Percentiles rank a stretch among this genome's conserved stretches.
These are phyloP conservation scores for Penicillium psychrofluorescens DNA, from an alignment of 495 filamentous ascomycete species.

Conservation along the genomic window DNA sequence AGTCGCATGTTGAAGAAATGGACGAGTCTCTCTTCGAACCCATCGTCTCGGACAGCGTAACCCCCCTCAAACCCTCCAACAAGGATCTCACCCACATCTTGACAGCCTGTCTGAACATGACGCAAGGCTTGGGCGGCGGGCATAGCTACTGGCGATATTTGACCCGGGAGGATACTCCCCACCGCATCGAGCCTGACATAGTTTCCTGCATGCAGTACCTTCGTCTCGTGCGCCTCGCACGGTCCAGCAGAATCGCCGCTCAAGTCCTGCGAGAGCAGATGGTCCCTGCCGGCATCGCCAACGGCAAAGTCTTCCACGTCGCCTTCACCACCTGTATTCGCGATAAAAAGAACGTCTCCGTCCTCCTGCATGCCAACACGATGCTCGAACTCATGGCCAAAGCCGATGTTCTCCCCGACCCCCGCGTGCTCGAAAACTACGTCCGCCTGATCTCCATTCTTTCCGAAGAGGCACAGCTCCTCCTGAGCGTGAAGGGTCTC, in stretches of 20 bases:
- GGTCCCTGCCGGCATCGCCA: constrained; percentile 25
- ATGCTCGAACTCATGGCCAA: constrained; percentile 51
- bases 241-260: constrained; percentile 48
- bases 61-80: constrained; percentile 44
- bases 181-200: constrained; percentile 58
- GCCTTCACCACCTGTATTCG: constrained; percentile 61
- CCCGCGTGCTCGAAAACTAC: constrained; percentile 25
- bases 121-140: constrained; percentile 28
- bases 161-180: constrained; percentile 33
- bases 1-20: constrained; percentile 3
- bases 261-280: constrained; percentile 45
- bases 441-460: constrained; percentile 16
- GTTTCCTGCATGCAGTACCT: constrained; percentile 61
- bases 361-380: constrained; percentile 47
- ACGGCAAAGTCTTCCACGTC: constrained; percentile 55
- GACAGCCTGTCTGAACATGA: constrained; percentile 42
- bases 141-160: constrained; percentile 67
- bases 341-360: constrained; percentile 62
- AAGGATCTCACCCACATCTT: constrained; percentile 65
- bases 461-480: constrained; percentile 20
- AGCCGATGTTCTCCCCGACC: constrained; percentile 25
- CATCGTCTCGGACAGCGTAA: constrained; percentile 10
- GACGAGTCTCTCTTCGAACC: constrained; percentile 29
- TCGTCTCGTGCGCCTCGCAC: constrained; percentile 55
- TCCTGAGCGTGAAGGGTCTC: constrained; percentile 23